These are phyloP conservation scores for Sporothrix protearum DNA, from an alignment of 2,329 filamentous ascomycete species.

Conservation along the genomic window DNA sequence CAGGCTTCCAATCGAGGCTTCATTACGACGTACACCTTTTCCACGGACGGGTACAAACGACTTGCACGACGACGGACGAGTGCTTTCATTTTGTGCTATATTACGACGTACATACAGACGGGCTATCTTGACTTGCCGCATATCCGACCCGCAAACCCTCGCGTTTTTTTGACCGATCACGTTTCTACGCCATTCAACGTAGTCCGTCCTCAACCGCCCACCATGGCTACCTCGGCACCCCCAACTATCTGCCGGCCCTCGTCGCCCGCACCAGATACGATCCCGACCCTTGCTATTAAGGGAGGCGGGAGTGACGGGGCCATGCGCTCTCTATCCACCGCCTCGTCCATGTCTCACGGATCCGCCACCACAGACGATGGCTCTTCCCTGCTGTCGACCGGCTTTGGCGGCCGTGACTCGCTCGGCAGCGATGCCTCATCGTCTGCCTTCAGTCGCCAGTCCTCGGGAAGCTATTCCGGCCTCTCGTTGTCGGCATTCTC, in stretches of 20 bases:
- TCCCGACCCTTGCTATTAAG: constrained; percentile 54
- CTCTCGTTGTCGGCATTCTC: constrained; percentile 7
- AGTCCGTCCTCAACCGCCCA: background rate
- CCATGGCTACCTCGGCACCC: constrained; percentile 36
- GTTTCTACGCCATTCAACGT: background rate
- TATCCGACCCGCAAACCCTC: background rate
- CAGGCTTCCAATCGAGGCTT: background rate
- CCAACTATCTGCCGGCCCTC: constrained; percentile 43
- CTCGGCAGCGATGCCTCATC: constrained; percentile 44
- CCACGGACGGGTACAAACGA: background rate
- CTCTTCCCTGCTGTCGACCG: constrained; percentile 47
- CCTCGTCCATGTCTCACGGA: constrained; percentile 56
- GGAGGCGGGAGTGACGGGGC: constrained; percentile 38
- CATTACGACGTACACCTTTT: background rate
- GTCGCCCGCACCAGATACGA: constrained; percentile 63
- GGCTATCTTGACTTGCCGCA: background rate
- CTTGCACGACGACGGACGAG: background rate
- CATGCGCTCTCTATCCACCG: constrained; percentile 60
- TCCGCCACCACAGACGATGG: constrained; percentile 48
- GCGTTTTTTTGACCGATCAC: background rate
- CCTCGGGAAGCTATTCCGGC: constrained; percentile 55
- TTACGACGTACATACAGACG: background rate
- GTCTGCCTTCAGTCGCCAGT: constrained; percentile 57
- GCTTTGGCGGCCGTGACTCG: constrained; percentile 51
- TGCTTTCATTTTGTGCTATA: background rate